Conservation (phyloP, 768 basidiomycete species). For the Phlebiopsis gigantea region DNA sequence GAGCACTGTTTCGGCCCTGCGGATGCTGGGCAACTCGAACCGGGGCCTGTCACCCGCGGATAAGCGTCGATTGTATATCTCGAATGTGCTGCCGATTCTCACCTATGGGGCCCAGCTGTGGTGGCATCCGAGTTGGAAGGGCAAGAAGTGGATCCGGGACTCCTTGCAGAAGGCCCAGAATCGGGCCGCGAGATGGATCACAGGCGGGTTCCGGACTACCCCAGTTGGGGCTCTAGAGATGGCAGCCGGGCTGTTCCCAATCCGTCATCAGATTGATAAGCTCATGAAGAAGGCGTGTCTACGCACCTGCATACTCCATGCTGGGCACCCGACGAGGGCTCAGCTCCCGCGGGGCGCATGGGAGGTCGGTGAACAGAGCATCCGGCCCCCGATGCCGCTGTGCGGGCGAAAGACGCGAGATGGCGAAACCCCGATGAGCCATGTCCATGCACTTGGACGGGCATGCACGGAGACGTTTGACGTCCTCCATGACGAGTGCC, state of each 20-base stretch:
- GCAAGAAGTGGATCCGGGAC: background rate
- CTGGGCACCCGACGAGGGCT: conserved; percentile 1
- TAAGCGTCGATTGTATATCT: conserved; percentile 15
- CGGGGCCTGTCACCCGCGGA: conserved; percentile 12
- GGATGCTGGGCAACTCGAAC: conserved; percentile 17
- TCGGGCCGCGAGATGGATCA: conserved; percentile 17
- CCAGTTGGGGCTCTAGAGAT: conserved; percentile 15
- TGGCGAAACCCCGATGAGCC: background rate
- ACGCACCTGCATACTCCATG: background rate
- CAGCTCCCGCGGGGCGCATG: background rate
- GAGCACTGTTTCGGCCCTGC: conserved; percentile 9
- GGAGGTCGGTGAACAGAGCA: background rate
- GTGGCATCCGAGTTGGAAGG: conserved; percentile 14
- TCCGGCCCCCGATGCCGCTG: background rate
- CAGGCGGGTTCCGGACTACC: conserved; percentile 16
- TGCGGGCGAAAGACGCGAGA: background rate
- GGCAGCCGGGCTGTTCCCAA: conserved; percentile 15
- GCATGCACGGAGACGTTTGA: conserved; percentile 1
- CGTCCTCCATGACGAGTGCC: conserved; percentile 4
- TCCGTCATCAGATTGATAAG: conserved; percentile 13
- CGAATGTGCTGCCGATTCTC: conserved; percentile 16
- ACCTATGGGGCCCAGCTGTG: conserved; percentile 18
- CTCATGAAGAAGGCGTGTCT: conserved; percentile 2
- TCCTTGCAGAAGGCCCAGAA: conserved; percentile 14
- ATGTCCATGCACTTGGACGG: background rate